These are phyloP conservation scores for Chrysopogon serrulatus DNA, from an alignment of 176 grass and related monocot species.

Conservation along the genomic window DNA sequence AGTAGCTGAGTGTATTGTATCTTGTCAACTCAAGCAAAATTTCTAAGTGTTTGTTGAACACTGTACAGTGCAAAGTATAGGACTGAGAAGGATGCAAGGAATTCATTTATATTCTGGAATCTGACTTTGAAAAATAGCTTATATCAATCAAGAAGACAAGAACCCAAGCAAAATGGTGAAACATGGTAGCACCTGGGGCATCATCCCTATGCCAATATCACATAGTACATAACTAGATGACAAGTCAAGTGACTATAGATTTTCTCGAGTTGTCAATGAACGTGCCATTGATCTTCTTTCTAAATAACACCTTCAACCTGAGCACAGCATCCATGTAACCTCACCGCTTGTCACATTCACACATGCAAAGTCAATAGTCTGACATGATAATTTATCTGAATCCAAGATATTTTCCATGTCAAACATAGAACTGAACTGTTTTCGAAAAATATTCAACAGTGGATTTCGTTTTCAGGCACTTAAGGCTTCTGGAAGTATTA, in stretches of 20 bases:
- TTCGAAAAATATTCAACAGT: background rate
- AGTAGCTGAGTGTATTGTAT: background rate
- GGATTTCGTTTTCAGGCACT: background rate
- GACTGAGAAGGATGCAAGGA: background rate
- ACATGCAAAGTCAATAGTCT: background rate
- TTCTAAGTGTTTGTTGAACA: background rate
- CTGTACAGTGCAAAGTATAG: background rate
- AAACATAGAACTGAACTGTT: background rate
- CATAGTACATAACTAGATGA: slow-evolving; percentile 14
- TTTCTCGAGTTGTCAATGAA: background rate
- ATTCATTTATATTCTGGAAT: background rate
- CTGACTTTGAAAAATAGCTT: background rate
- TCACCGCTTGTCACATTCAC: background rate
- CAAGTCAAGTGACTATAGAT: background rate
- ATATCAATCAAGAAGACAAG: background rate
- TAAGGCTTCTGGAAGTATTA: background rate
- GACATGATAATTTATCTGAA: slow-evolving; percentile 2
- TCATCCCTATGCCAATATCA: background rate
- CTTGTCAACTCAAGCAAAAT: background rate
- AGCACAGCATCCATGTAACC: background rate
- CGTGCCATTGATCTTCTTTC: background rate
- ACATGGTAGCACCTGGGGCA: background rate
- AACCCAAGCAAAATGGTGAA: background rate
- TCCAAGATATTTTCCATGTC: background rate
- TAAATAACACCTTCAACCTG: background rate